phyloP scores from a whole-genome alignment of 148 eudicot genomes.

The Rhododendron simsii region DNA sequence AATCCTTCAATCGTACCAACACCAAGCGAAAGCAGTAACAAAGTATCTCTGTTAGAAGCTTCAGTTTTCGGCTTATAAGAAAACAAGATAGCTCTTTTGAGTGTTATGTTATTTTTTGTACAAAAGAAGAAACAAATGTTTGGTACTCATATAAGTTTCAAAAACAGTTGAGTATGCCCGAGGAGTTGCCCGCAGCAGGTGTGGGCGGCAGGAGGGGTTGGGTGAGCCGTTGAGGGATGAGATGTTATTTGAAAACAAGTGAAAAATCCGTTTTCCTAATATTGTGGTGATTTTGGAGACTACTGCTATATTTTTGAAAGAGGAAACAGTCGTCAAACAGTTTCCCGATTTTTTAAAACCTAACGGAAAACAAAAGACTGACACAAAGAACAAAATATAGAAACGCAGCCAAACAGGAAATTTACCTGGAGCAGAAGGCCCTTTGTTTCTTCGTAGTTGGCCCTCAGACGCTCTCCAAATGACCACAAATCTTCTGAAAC shows the following conservation, averaged over 20 bases:
- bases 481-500: slow-evolving; percentile 84
- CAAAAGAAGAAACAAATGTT: neutral
- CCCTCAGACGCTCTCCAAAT: slow-evolving; percentile 72
- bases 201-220: neutral
- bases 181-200: neutral
- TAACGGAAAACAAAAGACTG: neutral
- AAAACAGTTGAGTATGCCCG: neutral
- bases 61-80: neutral
- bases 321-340: neutral
- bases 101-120: neutral
- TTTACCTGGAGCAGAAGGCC: slow-evolving; percentile 72
- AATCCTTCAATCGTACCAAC: neutral
- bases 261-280: neutral
- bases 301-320: neutral
- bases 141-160: neutral
- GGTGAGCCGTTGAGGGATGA: neutral
- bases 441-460: slow-evolving; percentile 72
- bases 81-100: neutral
- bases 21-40: neutral
- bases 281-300: neutral
- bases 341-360: neutral
- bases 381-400: neutral
- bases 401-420: neutral
- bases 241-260: neutral
- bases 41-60: neutral